Base-by-base conservation (phyloP, 768 basidiomycete species). In the Postia placenta region DNA sequence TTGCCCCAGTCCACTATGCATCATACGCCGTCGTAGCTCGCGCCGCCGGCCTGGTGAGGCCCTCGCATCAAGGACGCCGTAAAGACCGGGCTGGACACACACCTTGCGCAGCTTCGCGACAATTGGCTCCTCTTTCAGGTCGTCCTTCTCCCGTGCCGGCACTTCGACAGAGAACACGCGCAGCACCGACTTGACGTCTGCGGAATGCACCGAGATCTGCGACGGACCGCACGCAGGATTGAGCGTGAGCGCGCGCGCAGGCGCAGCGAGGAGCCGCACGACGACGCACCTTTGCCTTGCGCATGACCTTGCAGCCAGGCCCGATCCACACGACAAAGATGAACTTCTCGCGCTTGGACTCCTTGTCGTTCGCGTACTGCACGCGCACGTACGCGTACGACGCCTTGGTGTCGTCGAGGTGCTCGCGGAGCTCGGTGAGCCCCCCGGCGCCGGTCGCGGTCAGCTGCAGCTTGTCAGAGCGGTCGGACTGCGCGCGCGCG, bases 181-280 rank as follows among this genome's bases (percentile, higher is more conserved):
- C 58, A 97, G 67, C 49, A 85, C 82, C 41, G 69, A 62, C 72
- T 96, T 95, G 67, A 96, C 91, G 69, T 92, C 85, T 55, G 87
- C 87, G 22, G 83, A 62, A 62, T 97, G 93, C 3, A 97, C 92
- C 50, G 93, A 95, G 61, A 95, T 87, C 92, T 94, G 58, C 36
- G 36, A 2, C n/a, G 20, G 17, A 26, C 24, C 38, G 23, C 24
- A 47, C 35, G n/a, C 25, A n/a, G 22, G 15, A 38, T 14, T 17
- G 30, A 39, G 38, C 38, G 38, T 33, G 30, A 33, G 41, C 11
- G 24, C 17, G 3, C 36, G 12, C 24, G 42, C 40, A 60, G 59
- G 38, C 20, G 20, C 24, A 39, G 20, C 19, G 6, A n/a, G 33
- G n/a, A 35, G 17, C 17, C 12, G 38, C 7, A n/a, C 38, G 38